Percentiles rank a stretch among this genome's conserved stretches.
phyloP scores from a whole-genome alignment of 1,284 basidiomycete species.

The Ceratobasidium sp. region DNA sequence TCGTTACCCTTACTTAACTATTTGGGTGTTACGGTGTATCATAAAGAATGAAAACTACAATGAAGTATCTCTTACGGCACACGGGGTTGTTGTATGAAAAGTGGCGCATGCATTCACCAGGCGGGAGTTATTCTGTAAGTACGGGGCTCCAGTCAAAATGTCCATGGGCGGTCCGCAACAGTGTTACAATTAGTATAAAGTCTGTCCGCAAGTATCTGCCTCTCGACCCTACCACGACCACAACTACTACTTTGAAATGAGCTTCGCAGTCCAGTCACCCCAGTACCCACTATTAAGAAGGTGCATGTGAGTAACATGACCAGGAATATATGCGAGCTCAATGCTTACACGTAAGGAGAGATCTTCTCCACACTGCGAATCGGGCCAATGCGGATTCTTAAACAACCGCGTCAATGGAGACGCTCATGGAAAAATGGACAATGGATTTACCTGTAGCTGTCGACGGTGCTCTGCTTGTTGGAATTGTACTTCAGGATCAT shows the following conservation, averaged over 20 bases:
- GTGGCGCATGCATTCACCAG: background rate
- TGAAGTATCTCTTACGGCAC: background rate
- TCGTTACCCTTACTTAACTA: slow-evolving; percentile 49
- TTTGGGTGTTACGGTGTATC: background rate
- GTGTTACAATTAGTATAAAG: background rate
- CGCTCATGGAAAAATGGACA: background rate
- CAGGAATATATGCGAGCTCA: background rate
- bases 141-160: background rate
- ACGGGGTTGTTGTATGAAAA: background rate
- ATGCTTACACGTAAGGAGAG: slow-evolving; percentile 14
- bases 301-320: background rate
- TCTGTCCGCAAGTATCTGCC: background rate
- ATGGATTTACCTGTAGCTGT: slow-evolving; percentile 8
- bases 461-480: background rate
- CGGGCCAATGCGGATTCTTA: slow-evolving; percentile 3
- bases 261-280: slow-evolving; percentile 9
- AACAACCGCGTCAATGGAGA: background rate
- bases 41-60: background rate
- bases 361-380: background rate
- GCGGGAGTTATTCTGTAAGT: background rate
- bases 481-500: slow-evolving; percentile 15
- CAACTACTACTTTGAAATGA: background rate
- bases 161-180: background rate
- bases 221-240: background rate
- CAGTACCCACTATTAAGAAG: slow-evolving; percentile 14